Base-by-base conservation (phyloP, 1,284 basidiomycete genomes). In the Ganoderma meredithae region DNA sequence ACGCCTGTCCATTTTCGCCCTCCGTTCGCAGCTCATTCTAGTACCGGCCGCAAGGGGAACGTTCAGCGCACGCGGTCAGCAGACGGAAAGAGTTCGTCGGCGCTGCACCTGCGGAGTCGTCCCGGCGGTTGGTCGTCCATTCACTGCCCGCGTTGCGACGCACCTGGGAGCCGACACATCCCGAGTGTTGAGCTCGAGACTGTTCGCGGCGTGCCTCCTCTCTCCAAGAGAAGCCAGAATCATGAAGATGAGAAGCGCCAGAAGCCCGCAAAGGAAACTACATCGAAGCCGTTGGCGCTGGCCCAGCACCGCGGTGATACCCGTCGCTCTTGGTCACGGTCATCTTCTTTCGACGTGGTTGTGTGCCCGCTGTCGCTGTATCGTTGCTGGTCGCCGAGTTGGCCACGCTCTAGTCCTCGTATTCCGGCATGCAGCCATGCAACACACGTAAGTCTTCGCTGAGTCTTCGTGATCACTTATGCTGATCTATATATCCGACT, bases 61-160 rank as follows among this genome's bases (percentile, higher is more conserved):
- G 55, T 58, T 33, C 19, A 12, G 6, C 33, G 53, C 63, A 64
- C 63, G 63, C 63, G 55, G 53, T 31, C 27, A 22, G 12, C 56
- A 31, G 43, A 56, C 63, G 43, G 44, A 27, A 49, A 12, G 56
- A 31, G 13, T 52, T 39, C 33, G 56, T 49, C 52, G 22, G 17
- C 47, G 33, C 62, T 61, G 66, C 62, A 31, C 40, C 56, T 31
- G 13, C 41, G 31, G 44, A 52, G 52, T 64, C 59, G 49, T 61
- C 39, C 36, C 39, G 9, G 41, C 27, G 55, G 31, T 68, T 64
- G 67, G 61, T 65, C 60, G 66, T 60, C 25, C 67, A 64, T 49
- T 70, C 66, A 58, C 71, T 64, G 68, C 66, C 49, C 58, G 59
- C 69, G 33, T 60, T 22, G 47, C 40, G 62, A 39, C 65, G 62